A percentile compares a stretch with the other conserved stretches of the same genome.
Conservation (phyloP, 1,284 basidiomycete genomes). For the Fomitopsis betulina region DNA sequence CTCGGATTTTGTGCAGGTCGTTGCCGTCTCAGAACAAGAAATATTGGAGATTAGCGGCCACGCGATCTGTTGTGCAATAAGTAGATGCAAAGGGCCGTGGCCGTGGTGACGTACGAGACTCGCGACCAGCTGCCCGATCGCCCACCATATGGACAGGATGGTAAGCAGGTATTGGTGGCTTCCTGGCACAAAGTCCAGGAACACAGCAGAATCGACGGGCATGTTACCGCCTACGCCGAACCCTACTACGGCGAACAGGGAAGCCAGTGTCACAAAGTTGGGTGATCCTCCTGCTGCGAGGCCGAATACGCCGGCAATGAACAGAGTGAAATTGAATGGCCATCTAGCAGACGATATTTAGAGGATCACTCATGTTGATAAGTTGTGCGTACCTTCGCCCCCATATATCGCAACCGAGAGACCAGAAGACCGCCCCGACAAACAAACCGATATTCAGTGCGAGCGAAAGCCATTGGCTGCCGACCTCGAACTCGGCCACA, state of each 20-base stretch:
- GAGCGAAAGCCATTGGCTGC: constrained; percentile 52
- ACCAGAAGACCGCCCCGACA: constrained; percentile 63
- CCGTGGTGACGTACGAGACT: constrained; percentile 45
- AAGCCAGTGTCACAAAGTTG: constrained; percentile 38
- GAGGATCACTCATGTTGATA: constrained; percentile 16
- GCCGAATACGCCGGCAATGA: constrained; percentile 56
- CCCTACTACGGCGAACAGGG: constrained; percentile 40
- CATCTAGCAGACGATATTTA: constrained; percentile 28
- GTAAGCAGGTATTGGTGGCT: constrained; percentile 69
- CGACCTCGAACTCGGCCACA: constrained; percentile 51
- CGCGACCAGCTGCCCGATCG: constrained; percentile 58
- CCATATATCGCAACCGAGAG: constrained; percentile 63
- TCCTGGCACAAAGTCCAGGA: constrained; percentile 63
- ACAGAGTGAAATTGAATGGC: constrained; percentile 61
- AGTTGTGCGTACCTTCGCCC: constrained; percentile 35
- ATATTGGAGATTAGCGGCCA: constrained; percentile 50
- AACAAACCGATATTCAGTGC: constrained; percentile 60
- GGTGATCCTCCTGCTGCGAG: constrained; percentile 41
- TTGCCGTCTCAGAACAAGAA: constrained; percentile 34
- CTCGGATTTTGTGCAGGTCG: constrained; percentile 32
- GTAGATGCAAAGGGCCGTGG: constrained; percentile 12
- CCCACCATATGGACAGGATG: constrained; percentile 69
- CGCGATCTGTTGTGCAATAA: constrained; percentile 29
- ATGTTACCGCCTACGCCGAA: constrained; percentile 52
- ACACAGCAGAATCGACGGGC: constrained; percentile 63